These are phyloP conservation scores for Fusarium circinatum DNA, from an alignment of 2,329 filamentous ascomycete genomes.

Conservation along the genomic window DNA sequence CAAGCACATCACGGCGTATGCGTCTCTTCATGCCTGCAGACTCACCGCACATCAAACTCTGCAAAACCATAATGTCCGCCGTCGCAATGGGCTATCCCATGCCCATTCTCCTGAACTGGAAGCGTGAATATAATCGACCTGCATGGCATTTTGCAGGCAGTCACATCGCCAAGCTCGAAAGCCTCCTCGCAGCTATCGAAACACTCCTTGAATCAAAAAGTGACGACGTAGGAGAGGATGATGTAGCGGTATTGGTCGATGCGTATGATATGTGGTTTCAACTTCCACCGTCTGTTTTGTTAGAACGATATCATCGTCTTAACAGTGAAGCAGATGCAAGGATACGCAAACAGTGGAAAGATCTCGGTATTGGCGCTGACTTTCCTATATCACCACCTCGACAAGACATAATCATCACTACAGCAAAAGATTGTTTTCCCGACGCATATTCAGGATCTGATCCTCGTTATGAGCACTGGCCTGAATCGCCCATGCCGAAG, in stretches of 20 bases:
- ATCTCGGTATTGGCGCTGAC: background rate
- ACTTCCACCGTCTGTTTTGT: conserved; percentile 50
- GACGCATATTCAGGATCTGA: conserved; percentile 48
- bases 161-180: conserved; percentile 53
- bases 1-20: conserved; percentile 40
- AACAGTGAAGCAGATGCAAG: conserved; percentile 50
- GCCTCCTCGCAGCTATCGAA: conserved; percentile 46
- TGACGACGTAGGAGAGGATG: conserved; percentile 42
- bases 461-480: conserved; percentile 52
- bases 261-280: conserved; percentile 55
- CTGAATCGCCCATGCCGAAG: conserved; percentile 47
- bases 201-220: conserved; percentile 37
- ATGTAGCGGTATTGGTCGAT: conserved; percentile 51
- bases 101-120: conserved; percentile 52
- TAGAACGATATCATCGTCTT: conserved; percentile 50
- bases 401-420: conserved; percentile 49
- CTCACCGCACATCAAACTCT: conserved; percentile 50
- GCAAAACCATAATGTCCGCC: conserved; percentile 53
- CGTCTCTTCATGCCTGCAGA: conserved; percentile 54
- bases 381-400: conserved; percentile 47
- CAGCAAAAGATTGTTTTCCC: conserved; percentile 51
- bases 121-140: conserved; percentile 50
- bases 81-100: conserved; percentile 52
- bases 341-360: conserved; percentile 39
- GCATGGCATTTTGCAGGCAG: conserved; percentile 52